These are phyloP conservation scores for Plasmodium cynomolgi DNA, from an alignment of 169 alveolate species.

Conservation along the genomic window DNA sequence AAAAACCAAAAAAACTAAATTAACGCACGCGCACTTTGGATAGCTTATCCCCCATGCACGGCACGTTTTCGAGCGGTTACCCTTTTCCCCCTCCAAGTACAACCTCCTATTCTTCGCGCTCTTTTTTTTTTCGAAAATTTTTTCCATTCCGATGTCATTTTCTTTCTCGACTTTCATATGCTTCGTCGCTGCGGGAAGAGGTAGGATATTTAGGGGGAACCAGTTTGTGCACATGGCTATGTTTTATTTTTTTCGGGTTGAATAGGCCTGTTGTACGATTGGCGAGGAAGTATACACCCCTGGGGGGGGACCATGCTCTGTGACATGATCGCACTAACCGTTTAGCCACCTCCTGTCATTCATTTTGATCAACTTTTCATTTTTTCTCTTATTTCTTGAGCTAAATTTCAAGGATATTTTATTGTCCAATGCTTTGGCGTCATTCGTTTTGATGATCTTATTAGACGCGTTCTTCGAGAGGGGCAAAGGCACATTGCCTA, in stretches of 20 bases:
- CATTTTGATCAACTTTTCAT: slow-evolving; percentile 50
- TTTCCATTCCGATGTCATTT: slow-evolving; percentile 27
- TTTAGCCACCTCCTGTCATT: slow-evolving; percentile 61
- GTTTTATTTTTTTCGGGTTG: background rate
- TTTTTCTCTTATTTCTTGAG: slow-evolving; percentile 67
- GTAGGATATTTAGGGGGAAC: background rate
- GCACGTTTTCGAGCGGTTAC: background rate
- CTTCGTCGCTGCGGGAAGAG: slow-evolving; percentile 27
- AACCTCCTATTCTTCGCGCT: slow-evolving; percentile 6
- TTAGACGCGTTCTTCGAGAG: slow-evolving; percentile 39
- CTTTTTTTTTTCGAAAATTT: slow-evolving; percentile 19
- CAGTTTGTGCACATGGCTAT: background rate
- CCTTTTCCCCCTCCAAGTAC: slow-evolving; percentile 69
- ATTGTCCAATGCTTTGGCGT: slow-evolving; percentile 19
- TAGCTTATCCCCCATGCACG: background rate
- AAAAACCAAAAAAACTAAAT: background rate
- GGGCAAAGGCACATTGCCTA: slow-evolving; percentile 31
- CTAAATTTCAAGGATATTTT: slow-evolving; percentile 11
- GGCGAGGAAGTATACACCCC: background rate
- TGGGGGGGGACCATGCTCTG: background rate
- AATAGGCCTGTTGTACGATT: background rate
- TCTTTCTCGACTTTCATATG: slow-evolving; percentile 42
- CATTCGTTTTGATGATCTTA: slow-evolving; percentile 62
- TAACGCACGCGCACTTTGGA: background rate
- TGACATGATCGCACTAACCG: slow-evolving; percentile 3